A percentile compares a stretch with the other conserved stretches of the same genome.
phyloP scores from a whole-genome alignment of 768 basidiomycete genomes.

The Russula earlei region DNA sequence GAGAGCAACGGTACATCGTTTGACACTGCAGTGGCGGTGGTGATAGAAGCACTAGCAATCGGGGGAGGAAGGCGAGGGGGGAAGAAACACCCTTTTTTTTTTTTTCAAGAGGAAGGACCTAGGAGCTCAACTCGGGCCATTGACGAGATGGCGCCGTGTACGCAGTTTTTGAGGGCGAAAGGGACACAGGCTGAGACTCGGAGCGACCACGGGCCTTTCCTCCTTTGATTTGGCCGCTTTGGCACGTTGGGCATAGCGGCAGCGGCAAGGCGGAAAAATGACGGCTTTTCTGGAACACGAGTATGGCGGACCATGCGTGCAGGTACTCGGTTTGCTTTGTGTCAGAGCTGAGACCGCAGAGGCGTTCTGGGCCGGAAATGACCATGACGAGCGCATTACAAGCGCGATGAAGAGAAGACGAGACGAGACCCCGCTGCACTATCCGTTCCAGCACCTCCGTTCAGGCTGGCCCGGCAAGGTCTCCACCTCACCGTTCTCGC shows the following conservation, averaged over 20 bases:
- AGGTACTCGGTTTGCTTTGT: too few species aligned
- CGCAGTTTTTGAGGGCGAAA: too few species aligned
- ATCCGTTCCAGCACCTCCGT: too few species aligned
- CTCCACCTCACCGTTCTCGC: too few species aligned
- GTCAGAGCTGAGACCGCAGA: too few species aligned
- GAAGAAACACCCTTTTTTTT: constrained; percentile 1
- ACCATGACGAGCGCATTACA: constrained; percentile 1
- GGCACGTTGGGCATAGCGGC: not conserved
- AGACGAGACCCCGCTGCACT: not conserved
- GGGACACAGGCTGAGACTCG: not conserved
- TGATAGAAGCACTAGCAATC: too few species aligned
- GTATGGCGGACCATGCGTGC: too few species aligned
- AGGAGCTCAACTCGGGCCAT: not conserved
- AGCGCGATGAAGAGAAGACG: too few species aligned
- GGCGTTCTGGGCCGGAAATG: too few species aligned
- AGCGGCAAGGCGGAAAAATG: constrained; percentile 10
- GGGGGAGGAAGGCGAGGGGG: not conserved
- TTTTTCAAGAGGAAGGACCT: too few species aligned
- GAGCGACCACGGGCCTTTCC: constrained; percentile 1
- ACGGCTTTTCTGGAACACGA: constrained; percentile 2
- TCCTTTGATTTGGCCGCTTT: not conserved
- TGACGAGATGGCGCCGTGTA: not conserved
- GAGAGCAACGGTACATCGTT: not conserved
- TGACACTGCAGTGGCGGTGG: not conserved
- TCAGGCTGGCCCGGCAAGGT: too few species aligned